A percentile compares a stretch with the other conserved stretches of the same genome.
Conservation (phyloP, 108 stramenopile species). For the Cyclostephanos tholiformis region DNA sequence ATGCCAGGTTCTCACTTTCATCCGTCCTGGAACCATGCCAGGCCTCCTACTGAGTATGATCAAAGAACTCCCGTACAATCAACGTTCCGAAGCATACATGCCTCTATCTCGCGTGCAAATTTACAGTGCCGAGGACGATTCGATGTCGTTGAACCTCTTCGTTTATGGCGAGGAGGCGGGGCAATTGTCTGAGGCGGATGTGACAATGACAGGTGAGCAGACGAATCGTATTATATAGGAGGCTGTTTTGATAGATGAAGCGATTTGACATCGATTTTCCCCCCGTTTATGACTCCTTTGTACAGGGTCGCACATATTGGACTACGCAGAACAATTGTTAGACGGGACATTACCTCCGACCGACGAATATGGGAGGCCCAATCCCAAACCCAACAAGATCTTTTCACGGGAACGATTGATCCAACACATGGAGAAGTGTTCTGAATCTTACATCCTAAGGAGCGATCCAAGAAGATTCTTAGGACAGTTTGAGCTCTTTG, state of each 20-base stretch:
- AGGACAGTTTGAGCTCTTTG: slow-evolving; percentile 78
- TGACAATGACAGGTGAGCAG: slow-evolving; percentile 38
- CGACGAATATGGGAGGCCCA: slow-evolving; percentile 49
- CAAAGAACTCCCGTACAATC: slow-evolving; percentile 68
- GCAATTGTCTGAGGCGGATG: slow-evolving; percentile 42
- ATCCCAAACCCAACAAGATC: slow-evolving; percentile 47
- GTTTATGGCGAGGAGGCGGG: slow-evolving; percentile 69
- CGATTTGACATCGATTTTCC: background rate
- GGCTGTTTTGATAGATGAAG: background rate
- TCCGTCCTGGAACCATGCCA: slow-evolving; percentile 84
- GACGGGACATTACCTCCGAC: slow-evolving; percentile 42
- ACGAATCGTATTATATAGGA: background rate
- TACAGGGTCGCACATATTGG: slow-evolving; percentile 57
- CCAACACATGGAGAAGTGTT: slow-evolving; percentile 83
- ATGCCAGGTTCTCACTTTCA: slow-evolving; percentile 70
- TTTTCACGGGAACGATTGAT: slow-evolving; percentile 63
- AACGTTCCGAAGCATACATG: slow-evolving; percentile 52
- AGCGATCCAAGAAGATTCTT: slow-evolving; percentile 82
- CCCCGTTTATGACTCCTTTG: background rate
- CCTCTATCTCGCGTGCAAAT: slow-evolving; percentile 82
- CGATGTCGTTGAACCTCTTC: slow-evolving; percentile 92
- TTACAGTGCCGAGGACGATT: slow-evolving; percentile 85
- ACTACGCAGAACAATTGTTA: slow-evolving; percentile 68
- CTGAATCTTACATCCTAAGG: slow-evolving; percentile 63
- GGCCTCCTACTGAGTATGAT: slow-evolving; percentile 82